Conservation (phyloP, 306 rosid genomes). For the Cyclanthera cordifolia region DNA sequence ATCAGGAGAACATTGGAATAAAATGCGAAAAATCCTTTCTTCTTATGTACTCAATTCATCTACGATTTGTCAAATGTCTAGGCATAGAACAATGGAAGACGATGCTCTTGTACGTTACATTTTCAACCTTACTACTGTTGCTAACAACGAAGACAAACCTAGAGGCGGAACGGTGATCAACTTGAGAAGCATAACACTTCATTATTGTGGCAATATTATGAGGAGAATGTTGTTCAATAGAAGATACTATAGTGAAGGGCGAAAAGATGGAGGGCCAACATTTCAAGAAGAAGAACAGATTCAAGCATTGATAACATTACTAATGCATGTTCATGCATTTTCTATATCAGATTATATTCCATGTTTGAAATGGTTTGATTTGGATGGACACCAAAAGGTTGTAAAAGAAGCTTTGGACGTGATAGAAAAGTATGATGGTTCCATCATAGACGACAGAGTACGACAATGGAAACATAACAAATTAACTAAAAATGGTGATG, state of each 20-base stretch:
- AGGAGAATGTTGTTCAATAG: no score
- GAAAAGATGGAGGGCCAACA: slow-evolving; percentile 31
- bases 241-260: slow-evolving; percentile 28
- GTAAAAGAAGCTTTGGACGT: slow-evolving; percentile 14
- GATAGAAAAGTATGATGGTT: slow-evolving; percentile 20
- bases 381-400: slow-evolving; percentile 19
- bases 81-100: slow-evolving; percentile 29
- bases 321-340: slow-evolving; percentile 17
- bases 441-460: slow-evolving; percentile 22
- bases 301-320: slow-evolving; percentile 13
- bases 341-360: slow-evolving; percentile 31
- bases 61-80: slow-evolving; percentile 16
- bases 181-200: slow-evolving; percentile 15
- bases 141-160: no score
- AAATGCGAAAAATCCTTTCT: slow-evolving; percentile 9
- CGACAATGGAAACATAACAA: slow-evolving; percentile 21
- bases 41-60: slow-evolving; percentile 3
- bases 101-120: slow-evolving; percentile 23
- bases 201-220: slow-evolving; percentile 20
- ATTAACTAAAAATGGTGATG: slow-evolving; percentile 16
- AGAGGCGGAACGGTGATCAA: slow-evolving; percentile 13
- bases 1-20: slow-evolving; percentile 13
- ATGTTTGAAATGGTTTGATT: slow-evolving; percentile 24
- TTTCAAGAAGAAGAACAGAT: slow-evolving; percentile 27
- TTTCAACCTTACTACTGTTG: background rate